phyloP scores from a whole-genome alignment of 1,139 yeast genomes.

The Zygosaccharomyces pseudobailii region DNA sequence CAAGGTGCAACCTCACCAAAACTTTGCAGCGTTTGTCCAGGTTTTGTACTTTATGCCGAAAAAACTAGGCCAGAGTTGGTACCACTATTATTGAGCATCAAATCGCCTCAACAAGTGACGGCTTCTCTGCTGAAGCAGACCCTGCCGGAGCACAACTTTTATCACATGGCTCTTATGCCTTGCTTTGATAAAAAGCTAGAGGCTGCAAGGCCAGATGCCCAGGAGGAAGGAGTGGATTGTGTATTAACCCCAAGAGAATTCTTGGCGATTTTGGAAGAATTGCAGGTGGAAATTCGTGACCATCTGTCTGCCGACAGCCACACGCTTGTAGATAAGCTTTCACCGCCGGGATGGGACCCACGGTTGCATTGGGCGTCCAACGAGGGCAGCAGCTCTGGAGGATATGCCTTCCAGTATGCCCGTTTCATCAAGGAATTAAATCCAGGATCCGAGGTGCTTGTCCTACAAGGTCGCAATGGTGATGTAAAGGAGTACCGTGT shows the following conservation, averaged over 20 bases:
- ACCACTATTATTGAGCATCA: conserved; percentile 57
- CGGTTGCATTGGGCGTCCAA: conserved; percentile 62
- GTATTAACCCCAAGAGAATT: conserved; percentile 90
- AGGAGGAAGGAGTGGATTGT: conserved; percentile 74
- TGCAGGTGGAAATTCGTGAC: conserved; percentile 37
- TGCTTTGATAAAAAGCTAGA: conserved; percentile 95
- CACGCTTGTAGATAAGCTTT: conserved; percentile 11
- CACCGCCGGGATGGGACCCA: conserved; percentile 30
- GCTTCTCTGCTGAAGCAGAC: conserved; percentile 62
- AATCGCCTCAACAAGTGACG: conserved; percentile 91
- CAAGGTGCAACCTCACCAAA: conserved; percentile 19
- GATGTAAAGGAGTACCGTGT: conserved; percentile 72
- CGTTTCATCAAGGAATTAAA: conserved; percentile 34
- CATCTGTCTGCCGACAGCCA: conserved; percentile 25
- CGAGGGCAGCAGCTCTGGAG: conserved; percentile 84
- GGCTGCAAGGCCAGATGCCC: conserved; percentile 75
- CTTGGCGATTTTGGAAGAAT: conserved; percentile 61
- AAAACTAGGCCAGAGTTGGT: conserved; percentile 87
- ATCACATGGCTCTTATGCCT: conserved; percentile 89
- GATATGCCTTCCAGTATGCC: conserved; percentile 67
- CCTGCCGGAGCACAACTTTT: conserved; percentile 41
- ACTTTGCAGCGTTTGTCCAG: conserved; percentile 79
- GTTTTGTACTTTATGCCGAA: conserved; percentile 94
- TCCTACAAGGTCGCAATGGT: conserved; percentile 59
- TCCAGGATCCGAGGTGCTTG: conserved; percentile 26